Conservation (phyloP, 176 grass and related monocot species). For the Raddia guianensis region DNA sequence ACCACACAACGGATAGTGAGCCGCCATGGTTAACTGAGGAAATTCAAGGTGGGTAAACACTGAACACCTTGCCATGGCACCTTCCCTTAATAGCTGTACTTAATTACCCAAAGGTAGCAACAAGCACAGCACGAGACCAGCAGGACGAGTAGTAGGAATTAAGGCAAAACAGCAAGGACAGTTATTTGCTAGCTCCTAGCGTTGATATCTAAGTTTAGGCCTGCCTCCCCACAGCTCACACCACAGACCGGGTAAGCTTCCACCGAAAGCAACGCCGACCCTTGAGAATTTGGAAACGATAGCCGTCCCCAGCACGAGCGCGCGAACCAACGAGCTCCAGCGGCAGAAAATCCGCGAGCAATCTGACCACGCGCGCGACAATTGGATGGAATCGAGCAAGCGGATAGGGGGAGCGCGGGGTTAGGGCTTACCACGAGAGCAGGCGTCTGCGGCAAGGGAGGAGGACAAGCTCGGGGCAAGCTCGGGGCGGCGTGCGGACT, state of each 20-base stretch:
- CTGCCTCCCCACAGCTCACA: slow-evolving; percentile 10
- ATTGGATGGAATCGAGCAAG: neutral
- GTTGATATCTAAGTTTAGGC: slow-evolving; percentile 10
- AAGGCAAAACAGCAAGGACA: neutral
- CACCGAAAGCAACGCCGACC: neutral
- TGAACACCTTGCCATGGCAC: slow-evolving; percentile 2
- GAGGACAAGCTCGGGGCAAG: neutral
- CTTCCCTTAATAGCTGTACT: neutral
- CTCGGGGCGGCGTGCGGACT: neutral
- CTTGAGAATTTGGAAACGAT: neutral
- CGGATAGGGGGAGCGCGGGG: neutral
- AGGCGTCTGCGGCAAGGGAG: neutral
- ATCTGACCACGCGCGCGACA: neutral
- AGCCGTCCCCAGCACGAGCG: neutral
- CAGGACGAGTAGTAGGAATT: neutral
- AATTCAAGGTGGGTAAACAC: slow-evolving; percentile 26
- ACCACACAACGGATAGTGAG: slow-evolving; percentile 7
- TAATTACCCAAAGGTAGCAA: slow-evolving; percentile 21
- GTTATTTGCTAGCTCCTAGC: slow-evolving; percentile 1
- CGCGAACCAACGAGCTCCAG: neutral
- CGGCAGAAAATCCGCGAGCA: neutral
- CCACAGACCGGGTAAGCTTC: neutral
- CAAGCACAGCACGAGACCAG: slow-evolving; percentile 7
- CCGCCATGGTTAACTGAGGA: neutral
- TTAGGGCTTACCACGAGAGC: slow-evolving; percentile 34